phyloP scores from a whole-genome alignment of 306 rosid genomes.

The Cercis canadensis region DNA sequence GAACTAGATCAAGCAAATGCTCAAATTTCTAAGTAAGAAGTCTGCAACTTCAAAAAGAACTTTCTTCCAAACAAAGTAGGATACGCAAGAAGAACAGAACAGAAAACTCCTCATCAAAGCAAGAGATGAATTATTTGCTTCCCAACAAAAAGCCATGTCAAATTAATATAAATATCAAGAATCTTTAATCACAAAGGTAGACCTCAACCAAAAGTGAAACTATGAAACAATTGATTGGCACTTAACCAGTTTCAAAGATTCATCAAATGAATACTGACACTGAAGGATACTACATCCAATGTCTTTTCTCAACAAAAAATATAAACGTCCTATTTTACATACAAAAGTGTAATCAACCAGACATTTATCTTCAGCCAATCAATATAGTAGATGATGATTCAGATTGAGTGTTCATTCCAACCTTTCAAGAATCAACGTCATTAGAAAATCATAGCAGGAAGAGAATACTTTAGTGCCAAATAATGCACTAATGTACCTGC shows the following conservation, averaged over 20 bases:
- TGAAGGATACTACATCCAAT: too few relatives aligned
- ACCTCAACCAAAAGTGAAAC: neutral
- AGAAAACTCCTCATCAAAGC: neutral
- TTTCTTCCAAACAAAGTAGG: constrained; percentile 15
- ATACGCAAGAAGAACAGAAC: constrained; percentile 13
- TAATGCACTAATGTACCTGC: neutral
- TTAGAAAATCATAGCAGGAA: constrained; percentile 20
- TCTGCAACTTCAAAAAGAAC: neutral
- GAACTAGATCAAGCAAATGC: constrained; percentile 12
- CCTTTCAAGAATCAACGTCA: neutral
- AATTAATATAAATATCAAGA: neutral
- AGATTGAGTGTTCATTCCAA: constrained; percentile 25
- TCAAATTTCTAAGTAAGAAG: constrained; percentile 5
- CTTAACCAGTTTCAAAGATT: constrained; percentile 7
- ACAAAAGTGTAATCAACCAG: neutral
- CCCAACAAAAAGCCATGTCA: neutral
- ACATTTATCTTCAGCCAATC: constrained; percentile 1
- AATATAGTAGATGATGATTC: neutral
- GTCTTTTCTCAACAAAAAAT: constrained; percentile 21
- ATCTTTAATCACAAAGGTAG: constrained; percentile 3
- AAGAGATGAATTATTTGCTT: neutral
- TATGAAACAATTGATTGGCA: neutral
- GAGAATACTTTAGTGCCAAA: neutral
- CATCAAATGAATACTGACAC: too few relatives aligned
- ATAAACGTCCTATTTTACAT: neutral